Conservation (phyloP, 495 filamentous ascomycete species). For the Cercophora sp. region DNA sequence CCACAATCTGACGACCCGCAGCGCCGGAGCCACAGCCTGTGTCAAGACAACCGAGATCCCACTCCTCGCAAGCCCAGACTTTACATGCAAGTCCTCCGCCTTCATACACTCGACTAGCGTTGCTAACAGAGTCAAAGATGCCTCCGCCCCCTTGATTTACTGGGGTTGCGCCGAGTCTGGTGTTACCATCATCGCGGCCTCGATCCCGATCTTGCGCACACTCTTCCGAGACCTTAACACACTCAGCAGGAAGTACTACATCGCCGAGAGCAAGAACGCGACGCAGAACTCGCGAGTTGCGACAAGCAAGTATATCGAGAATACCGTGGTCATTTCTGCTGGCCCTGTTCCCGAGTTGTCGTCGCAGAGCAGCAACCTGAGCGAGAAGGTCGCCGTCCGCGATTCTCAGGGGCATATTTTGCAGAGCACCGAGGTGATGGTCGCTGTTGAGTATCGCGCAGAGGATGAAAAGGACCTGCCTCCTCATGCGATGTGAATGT, state of each 20-base stretch:
- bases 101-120: not conserved
- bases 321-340: slow-evolving; percentile 5
- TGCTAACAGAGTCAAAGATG: slow-evolving; percentile 9
- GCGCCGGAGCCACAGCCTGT: slow-evolving; percentile 27
- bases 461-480: not conserved
- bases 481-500: not conserved
- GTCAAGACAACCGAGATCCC: slow-evolving; percentile 29
- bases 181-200: slow-evolving; percentile 36
- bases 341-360: not conserved
- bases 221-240: slow-evolving; percentile 27
- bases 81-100: slow-evolving; percentile 21
- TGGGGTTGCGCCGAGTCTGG: slow-evolving; percentile 33
- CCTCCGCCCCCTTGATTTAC: slow-evolving; percentile 24
- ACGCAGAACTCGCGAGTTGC: slow-evolving; percentile 4
- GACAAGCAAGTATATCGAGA: not conserved
- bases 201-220: slow-evolving; percentile 33
- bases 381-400: slow-evolving; percentile 5
- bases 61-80: slow-evolving; percentile 22
- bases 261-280: slow-evolving; percentile 9
- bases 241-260: slow-evolving; percentile 13
- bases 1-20: too few relatives aligned
- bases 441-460: slow-evolving; percentile 3
- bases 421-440: slow-evolving; percentile 13
- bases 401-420: slow-evolving; percentile 11
- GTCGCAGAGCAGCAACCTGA: not conserved